Conservation (phyloP, 1,139 yeast genomes). For the Geotrichum bryndzae region DNA sequence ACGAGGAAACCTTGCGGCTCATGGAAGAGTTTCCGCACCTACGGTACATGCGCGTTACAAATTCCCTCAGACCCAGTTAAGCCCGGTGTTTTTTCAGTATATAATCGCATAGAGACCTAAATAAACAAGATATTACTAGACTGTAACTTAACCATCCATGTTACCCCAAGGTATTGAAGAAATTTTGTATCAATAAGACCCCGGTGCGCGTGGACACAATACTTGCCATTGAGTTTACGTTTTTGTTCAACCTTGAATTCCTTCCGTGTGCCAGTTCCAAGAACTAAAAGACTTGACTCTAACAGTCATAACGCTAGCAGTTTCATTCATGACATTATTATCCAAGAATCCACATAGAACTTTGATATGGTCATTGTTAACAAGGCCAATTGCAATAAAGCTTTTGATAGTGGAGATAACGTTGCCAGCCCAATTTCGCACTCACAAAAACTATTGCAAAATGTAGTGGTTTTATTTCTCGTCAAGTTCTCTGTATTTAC, state of each 20-base stretch:
- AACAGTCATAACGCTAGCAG: constrained; percentile 20
- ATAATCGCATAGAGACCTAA: no score
- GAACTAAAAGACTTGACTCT: constrained; percentile 16
- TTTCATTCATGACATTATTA: constrained; percentile 18
- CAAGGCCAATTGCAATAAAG: constrained; percentile 10
- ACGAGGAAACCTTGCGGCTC: no score
- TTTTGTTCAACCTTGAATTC: constrained; percentile 13
- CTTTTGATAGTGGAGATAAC: constrained; percentile 1
- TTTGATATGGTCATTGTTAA: constrained; percentile 11
- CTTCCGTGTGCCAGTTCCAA: constrained; percentile 20
- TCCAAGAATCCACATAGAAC: constrained; percentile 15
- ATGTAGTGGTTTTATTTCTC: constrained; percentile 7
- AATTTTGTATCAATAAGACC: constrained; percentile 21
- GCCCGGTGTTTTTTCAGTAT: no score
- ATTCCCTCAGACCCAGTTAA: no score
- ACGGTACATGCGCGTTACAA: no score
- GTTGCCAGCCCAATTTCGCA: background rate
- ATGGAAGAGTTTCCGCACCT: no score
- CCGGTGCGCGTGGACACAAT: constrained; percentile 20
- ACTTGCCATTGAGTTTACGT: constrained; percentile 21
- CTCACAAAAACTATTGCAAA: constrained; percentile 3
- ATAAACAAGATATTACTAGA: background rate
- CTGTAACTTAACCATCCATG: constrained; percentile 8
- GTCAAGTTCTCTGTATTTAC: constrained; percentile 7
- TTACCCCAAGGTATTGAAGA: constrained; percentile 17